phyloP scores from a whole-genome alignment of 352 stramenopile genomes.

The Phytopythium cucurbitacearum region DNA sequence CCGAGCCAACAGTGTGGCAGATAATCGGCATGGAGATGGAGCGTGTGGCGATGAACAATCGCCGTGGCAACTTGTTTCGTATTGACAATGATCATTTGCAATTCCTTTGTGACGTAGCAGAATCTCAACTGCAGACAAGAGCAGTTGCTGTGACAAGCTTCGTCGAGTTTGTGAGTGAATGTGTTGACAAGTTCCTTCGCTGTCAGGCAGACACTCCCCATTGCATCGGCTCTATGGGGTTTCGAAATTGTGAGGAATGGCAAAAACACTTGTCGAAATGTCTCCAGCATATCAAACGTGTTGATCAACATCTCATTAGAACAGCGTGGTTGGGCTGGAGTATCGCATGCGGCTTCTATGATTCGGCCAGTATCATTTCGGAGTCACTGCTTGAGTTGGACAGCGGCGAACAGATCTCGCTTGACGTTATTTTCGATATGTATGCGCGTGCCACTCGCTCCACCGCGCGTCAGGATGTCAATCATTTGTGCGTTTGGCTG shows the following conservation, averaged over 20 bases:
- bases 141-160: too few relatives aligned
- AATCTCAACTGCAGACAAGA: neutral
- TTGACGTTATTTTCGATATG: neutral
- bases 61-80: too few relatives aligned
- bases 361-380: neutral
- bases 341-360: conserved; percentile 12
- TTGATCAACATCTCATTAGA: neutral
- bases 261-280: too few relatives aligned
- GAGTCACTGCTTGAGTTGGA: neutral
- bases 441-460: neutral
- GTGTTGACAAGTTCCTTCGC: too few relatives aligned
- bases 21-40: neutral
- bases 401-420: neutral
- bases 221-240: too few relatives aligned
- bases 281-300: too few relatives aligned
- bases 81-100: conserved; percentile 23
- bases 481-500: neutral
- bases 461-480: neutral
- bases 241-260: too few relatives aligned
- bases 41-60: too few relatives aligned
- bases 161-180: too few relatives aligned
- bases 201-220: too few relatives aligned
- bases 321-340: neutral
- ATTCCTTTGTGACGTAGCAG: conserved; percentile 12
- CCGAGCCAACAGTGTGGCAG: conserved; percentile 1